Percentiles rank a stretch among this genome's conserved stretches.
phyloP scores from a whole-genome alignment of 495 filamentous ascomycete species.

The Bryoglossum gracile region DNA sequence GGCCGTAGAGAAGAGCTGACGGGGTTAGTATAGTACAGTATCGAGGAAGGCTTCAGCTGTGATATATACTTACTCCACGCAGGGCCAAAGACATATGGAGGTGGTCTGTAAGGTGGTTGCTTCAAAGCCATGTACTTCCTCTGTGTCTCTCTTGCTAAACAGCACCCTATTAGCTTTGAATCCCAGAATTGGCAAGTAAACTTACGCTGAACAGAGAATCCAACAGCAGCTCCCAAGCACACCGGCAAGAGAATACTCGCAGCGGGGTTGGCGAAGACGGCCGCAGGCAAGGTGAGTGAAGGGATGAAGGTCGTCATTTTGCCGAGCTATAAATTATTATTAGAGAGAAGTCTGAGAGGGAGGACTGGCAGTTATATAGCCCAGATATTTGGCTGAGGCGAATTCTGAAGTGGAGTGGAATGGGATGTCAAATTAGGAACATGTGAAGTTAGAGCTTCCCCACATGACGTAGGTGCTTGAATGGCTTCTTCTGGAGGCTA shows the following conservation, averaged over 20 bases:
- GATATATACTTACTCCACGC: slow-evolving; percentile 51
- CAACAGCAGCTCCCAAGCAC: slow-evolving; percentile 53
- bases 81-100: slow-evolving; percentile 72
- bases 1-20: slow-evolving; percentile 59
- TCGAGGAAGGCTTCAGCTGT: no score
- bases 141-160: slow-evolving; percentile 48
- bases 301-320: slow-evolving; percentile 64
- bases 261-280: slow-evolving; percentile 58
- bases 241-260: slow-evolving; percentile 63
- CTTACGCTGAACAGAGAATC: slow-evolving; percentile 53
- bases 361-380: no score
- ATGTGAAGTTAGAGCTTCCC: slow-evolving; percentile 6
- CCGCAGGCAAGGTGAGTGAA: slow-evolving; percentile 52
- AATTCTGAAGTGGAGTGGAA: background rate
- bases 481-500: no score
- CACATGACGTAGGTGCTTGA: slow-evolving; percentile 19
- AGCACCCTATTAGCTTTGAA: no score
- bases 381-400: no score
- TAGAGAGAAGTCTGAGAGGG: no score
- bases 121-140: slow-evolving; percentile 57
- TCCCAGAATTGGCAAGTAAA: slow-evolving; percentile 4
- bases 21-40: no score
- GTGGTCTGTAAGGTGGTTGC: slow-evolving; percentile 76
- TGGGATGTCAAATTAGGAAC: background rate
- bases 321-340: no score